These are phyloP conservation scores for Quillaja saponaria DNA, from an alignment of 306 rosid species.

Conservation along the genomic window DNA sequence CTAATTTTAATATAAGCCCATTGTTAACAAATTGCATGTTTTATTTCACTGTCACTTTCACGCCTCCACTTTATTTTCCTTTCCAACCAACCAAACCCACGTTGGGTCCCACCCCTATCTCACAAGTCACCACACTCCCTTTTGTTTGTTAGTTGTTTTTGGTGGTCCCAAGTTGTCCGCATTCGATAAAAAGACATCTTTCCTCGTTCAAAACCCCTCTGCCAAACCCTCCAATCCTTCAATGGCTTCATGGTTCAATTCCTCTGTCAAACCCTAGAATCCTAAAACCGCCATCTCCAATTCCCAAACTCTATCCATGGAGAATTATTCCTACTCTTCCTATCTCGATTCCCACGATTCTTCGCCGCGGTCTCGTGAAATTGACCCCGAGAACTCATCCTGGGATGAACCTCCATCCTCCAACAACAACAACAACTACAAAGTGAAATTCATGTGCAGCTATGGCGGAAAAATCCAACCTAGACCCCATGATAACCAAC, in stretches of 20 bases:
- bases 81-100: not conserved
- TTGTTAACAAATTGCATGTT: no score
- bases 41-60: not conserved
- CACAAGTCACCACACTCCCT: no score
- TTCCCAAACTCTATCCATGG: constrained; percentile 45
- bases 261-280: not conserved
- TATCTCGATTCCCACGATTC: constrained; percentile 73
- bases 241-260: not conserved
- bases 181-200: no score
- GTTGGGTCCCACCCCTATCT: no score
- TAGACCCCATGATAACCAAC: constrained; percentile 65
- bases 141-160: no score
- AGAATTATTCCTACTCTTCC: constrained; percentile 54
- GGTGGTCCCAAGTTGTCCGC: no score
- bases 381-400: constrained; percentile 51
- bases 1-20: no score
- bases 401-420: constrained; percentile 50
- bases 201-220: no score
- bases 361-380: constrained; percentile 74
- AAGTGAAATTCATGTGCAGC: constrained; percentile 79
- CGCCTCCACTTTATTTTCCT: constrained; percentile 3
- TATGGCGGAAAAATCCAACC: constrained; percentile 88
- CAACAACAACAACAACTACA: constrained; percentile 25
- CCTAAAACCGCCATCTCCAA: not conserved
- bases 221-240: no score